phyloP scores from a whole-genome alignment of 2,329 filamentous ascomycete genomes.

The Xylariaceae sp. region DNA sequence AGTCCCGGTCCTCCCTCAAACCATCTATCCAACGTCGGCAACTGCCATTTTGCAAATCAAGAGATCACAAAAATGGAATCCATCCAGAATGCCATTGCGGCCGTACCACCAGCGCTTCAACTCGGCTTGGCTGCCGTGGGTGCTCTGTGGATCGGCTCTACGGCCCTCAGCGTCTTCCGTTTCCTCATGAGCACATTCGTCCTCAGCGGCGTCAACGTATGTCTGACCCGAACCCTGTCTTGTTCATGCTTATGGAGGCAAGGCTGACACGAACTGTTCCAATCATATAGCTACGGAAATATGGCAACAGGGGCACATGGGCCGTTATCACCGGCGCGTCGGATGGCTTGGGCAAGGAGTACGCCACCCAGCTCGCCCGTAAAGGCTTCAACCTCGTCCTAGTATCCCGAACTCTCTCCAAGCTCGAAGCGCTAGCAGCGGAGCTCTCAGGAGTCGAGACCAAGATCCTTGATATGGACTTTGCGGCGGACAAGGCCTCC shows the following conservation, averaged over 20 bases:
- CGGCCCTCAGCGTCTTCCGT: slow-evolving; percentile 56
- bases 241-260: background rate
- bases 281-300: slow-evolving; percentile 70
- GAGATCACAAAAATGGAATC: slow-evolving; percentile 29
- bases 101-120: slow-evolving; percentile 45
- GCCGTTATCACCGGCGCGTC: slow-evolving; percentile 92
- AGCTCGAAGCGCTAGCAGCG: slow-evolving; percentile 73
- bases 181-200: slow-evolving; percentile 68
- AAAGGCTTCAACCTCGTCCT: slow-evolving; percentile 95
- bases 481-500: slow-evolving; percentile 70
- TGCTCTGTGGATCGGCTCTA: slow-evolving; percentile 55
- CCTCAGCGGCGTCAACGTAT: slow-evolving; percentile 60
- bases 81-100: slow-evolving; percentile 33
- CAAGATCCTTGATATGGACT: slow-evolving; percentile 89
- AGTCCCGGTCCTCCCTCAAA: background rate
- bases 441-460: slow-evolving; percentile 72
- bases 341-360: slow-evolving; percentile 96
- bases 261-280: slow-evolving; percentile 18
- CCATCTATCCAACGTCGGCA: background rate
- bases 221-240: slow-evolving; percentile 23
- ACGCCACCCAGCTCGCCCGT: slow-evolving; percentile 80
- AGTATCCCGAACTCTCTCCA: slow-evolving; percentile 91
- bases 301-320: slow-evolving; percentile 90
- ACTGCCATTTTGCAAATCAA: background rate
- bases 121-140: slow-evolving; percentile 54